A percentile compares a stretch with the other conserved stretches of the same genome.
These are phyloP conservation scores for Friedmanniomyces simplex DNA, from an alignment of 495 filamentous ascomycete genomes.

Conservation along the genomic window DNA sequence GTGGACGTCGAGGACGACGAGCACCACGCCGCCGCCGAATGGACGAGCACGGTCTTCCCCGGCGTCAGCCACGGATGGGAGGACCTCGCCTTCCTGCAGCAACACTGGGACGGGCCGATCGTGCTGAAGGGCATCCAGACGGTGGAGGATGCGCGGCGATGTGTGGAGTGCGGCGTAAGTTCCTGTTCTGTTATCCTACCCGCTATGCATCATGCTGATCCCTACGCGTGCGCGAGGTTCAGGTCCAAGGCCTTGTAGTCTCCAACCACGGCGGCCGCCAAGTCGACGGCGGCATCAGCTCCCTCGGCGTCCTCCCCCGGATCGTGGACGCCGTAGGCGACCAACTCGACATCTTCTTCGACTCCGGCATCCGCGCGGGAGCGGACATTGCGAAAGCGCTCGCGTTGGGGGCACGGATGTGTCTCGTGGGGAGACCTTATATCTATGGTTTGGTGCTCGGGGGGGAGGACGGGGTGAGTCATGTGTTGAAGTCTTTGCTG, in stretches of 20 bases:
- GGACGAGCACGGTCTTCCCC: constrained; percentile 9
- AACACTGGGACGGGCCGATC: constrained; percentile 32
- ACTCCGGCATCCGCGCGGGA: constrained; percentile 26
- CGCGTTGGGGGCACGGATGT: constrained; percentile 27
- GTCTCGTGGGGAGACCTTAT: constrained; percentile 26
- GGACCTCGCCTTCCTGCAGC: constrained; percentile 22
- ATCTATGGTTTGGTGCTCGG: constrained; percentile 26
- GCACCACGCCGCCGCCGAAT: too few relatives aligned
- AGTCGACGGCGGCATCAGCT: constrained; percentile 26
- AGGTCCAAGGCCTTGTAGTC: constrained; percentile 46
- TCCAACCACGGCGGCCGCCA: constrained; percentile 42
- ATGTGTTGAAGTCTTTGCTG: constrained; percentile 16
- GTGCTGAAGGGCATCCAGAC: constrained; percentile 33
- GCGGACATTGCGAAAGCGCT: constrained; percentile 30
- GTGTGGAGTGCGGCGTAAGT: too few relatives aligned
- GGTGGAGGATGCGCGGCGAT: constrained; percentile 38
- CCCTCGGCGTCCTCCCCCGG: constrained; percentile 27
- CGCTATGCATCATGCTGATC: too few relatives aligned
- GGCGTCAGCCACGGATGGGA: constrained; percentile 19
- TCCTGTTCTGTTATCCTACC: too few relatives aligned
- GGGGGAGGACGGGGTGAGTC: constrained; percentile 15
- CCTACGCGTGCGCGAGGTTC: too few relatives aligned
- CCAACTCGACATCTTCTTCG: constrained; percentile 27
- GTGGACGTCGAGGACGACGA: too few relatives aligned
- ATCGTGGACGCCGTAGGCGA: constrained; percentile 27